Evolutionary conservation across 805 yeast genomes (phyloP), one percentile per base, ranked within the genome.

Genomic region (Scheffersomyces spartinae): DNA sequence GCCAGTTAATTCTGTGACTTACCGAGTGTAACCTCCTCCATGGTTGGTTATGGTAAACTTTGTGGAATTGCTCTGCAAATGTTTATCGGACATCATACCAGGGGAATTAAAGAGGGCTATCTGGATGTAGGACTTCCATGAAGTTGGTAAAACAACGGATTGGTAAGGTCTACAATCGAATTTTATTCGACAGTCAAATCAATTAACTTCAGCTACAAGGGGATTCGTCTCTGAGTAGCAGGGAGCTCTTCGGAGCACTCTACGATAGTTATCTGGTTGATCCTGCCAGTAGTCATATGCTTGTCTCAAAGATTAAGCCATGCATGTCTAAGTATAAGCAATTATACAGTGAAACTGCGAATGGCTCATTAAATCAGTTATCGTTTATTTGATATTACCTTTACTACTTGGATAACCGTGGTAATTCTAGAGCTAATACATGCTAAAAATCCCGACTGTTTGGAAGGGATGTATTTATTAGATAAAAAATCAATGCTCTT

Each of bases 251-350:
- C 11, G 9, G 10, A 11, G 19, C 13, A 15, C 10, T 13, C 15
- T 23, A 23, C 13, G 32, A 29, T 26, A 33, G 36, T 56, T 57
- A 56, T 52, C 62, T 56, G 62, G 63, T 58, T 58, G 64, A 57
- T 59, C 63, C 63, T 57, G 62, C 63, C 63, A 57, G 64, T 58
- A 59, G 62, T 58, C 62, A 55, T 59, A 59, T 59, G 64, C 64
- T 58, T 59, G 64, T 57, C 64, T 56, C 64, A 59, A 59, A 59
- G 64, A 59, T 59, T 55, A 56, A 56, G 64, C 64, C 61, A 57
- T 57, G 61, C 44, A 50, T 56, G 64, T 56, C 62, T 56, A 57
- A 57, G 64, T 56, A 55, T 54, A 55, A 57, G 61, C 63, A 52
- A 49, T 48, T 53, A 54, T 50, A 52, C 57, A 57, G 63, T 59